Evolutionary conservation across 352 stramenopile species (phyloP), one percentile per base, ranked within the genome.

Genomic region (Pythium vanterpoolii): DNA sequence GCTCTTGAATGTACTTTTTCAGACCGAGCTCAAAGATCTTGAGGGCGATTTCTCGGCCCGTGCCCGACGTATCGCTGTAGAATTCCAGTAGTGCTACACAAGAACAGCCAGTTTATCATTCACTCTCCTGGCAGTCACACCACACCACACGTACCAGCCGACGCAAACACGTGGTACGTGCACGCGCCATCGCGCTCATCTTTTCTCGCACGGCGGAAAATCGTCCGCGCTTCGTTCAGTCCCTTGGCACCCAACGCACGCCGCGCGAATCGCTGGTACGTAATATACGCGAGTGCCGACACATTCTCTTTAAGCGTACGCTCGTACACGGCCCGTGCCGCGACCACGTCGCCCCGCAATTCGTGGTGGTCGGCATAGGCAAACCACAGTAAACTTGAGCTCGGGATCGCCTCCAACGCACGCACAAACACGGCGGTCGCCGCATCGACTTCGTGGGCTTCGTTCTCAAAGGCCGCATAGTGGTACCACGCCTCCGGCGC

Each of bases 11-110:
- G 59, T 76, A 94, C 58, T 93, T 94, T 60, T 94, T 94, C 52
- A 96, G 69, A 10, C 84, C 86, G 19, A 96, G 57, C 67, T 96
- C 84, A 45, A 96, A 96, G 49, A 96, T 96, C 47, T 94, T 94
- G 36, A 96, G 74, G 1, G 84, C 86, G 61, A 96, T 90, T 47
- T 94, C 83, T 62, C 90, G 91, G 27, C 86, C 83, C 6, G 72
- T 74, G 33, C 92, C 84, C 10, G 81, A 90, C n/a, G 67, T 87
- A 57, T 92, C 80, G 40, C 84, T 90, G 64, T 94, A 90, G 62
- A 93, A 96, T 66, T 96, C 84, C 26, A 96, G 61, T 54, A 94
- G 45, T 0, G 86, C 86, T 95, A 42, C 8, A 53, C 30, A 58
- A 19, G 50, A 39, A 8, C 7, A 60, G 60, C 16, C 38, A 68